Evolutionary conservation across 2,329 filamentous ascomycete species (phyloP), one percentile per base, ranked within the genome.

Genomic region (Fusarium poae): DNA sequence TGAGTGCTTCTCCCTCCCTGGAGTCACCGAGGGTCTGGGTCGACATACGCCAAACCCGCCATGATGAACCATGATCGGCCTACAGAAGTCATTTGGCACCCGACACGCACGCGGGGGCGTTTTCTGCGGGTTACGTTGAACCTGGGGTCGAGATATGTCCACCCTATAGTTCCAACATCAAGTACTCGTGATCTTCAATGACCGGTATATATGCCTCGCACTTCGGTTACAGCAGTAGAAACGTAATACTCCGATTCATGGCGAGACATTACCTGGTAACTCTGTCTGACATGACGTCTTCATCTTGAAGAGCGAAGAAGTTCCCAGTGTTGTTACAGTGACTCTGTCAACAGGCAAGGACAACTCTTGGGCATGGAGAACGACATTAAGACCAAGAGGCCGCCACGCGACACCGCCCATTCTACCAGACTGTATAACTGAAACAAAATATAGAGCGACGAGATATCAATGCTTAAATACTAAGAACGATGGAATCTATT

Each of bases 11-110:
- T 52, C n/a, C 35, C 39, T 55, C 65, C 62, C 46, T 62, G 25
- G 21, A 32, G 20, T 66, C 65, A 66, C 61, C 66, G 61, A 69
- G 51, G 56, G 66, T 32, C 65, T 66, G 57, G 59, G 40, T 48
- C 49, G 44, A 45, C 53, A 46, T 37, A 45, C 44, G 27, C 39
- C 59, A 40, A 66, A 46, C 25, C 57, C 52, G 56, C 52, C 61
- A 43, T 42, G 29, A 59, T 54, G 43, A 53, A 53, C 48, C 21
- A 42, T 37, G 40, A 40, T 40, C n/a, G 29, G 27, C 34, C 46
- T 58, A 25, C 34, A 29, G n/a, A 37, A 16, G n/a, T 34, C 29
- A n/a, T 32, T 32, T 20, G 13, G 15, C 23, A 39, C 20, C 21
- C 15, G 18, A 23, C 20, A n/a, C 30, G 18, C 20, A 56, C 25